Evolutionary conservation across 768 basidiomycete genomes (phyloP).

Genomic region (Rhodotorula babjevae): DNA sequence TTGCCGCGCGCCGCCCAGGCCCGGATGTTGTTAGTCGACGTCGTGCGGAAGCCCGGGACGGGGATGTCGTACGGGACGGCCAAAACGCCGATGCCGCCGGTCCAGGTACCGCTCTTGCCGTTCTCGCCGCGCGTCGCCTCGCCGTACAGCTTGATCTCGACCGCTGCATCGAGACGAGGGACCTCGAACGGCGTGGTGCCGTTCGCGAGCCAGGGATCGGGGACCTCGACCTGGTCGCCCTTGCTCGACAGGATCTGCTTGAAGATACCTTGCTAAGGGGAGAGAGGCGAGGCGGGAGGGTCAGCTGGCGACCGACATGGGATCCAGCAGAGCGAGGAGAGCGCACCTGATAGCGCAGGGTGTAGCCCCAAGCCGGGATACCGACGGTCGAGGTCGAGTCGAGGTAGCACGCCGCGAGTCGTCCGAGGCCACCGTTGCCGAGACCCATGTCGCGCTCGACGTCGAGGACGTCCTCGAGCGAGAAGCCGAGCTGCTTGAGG

Average conservation of each 20-base stretch:
- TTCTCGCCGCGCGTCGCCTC: conserved; percentile 62
- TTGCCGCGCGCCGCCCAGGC: conserved; percentile 65
- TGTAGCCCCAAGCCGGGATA: conserved; percentile 89
- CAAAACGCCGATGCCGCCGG: conserved; percentile 86
- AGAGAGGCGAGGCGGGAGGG: too few relatives aligned
- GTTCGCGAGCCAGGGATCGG: conserved; percentile 85
- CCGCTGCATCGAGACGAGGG: conserved; percentile 40
- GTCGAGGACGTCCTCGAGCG: conserved; percentile 54
- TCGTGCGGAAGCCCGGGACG: conserved; percentile 73
- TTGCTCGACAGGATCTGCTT: conserved; percentile 68
- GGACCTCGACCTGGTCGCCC: conserved; percentile 52
- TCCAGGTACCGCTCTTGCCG: conserved; percentile 52
- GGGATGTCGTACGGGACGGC: conserved; percentile 93
- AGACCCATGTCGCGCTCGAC: conserved; percentile 82
- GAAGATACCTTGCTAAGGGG: conserved; percentile 59
- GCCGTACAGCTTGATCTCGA: conserved; percentile 76
- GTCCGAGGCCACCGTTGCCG: conserved; percentile 91
- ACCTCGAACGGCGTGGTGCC: conserved; percentile 58
- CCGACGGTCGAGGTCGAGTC: conserved; percentile 87
- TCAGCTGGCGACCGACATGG: too few relatives aligned
- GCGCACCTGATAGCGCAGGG: conserved; percentile 52
- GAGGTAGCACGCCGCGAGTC: conserved; percentile 90
- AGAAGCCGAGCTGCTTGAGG: conserved; percentile 73
- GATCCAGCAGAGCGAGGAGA: too few relatives aligned
- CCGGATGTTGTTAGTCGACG: conserved; percentile 71